These are phyloP conservation scores for Yamadazyma triangularis DNA, from an alignment of 1,139 yeast genomes.

Conservation along the genomic window DNA sequence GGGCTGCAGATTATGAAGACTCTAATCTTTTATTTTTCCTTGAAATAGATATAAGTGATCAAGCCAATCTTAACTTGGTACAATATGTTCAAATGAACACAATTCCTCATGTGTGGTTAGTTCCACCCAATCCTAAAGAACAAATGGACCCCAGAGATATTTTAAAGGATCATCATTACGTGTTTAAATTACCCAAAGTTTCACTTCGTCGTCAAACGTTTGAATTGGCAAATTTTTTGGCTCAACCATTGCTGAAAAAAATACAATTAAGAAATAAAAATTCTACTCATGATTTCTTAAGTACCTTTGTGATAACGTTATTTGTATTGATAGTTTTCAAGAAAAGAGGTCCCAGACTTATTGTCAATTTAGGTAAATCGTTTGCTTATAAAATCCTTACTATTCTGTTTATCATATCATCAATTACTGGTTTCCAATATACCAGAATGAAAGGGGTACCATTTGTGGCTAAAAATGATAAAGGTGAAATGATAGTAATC, in stretches of 20 bases:
- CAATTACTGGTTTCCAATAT: slow-evolving; percentile 61
- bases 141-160: slow-evolving; percentile 21
- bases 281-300: slow-evolving; percentile 36
- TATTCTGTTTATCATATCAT: slow-evolving; percentile 38
- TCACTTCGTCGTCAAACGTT: slow-evolving; percentile 27
- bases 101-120: slow-evolving; percentile 63
- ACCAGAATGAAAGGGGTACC: slow-evolving; percentile 58
- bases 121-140: slow-evolving; percentile 44
- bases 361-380: slow-evolving; percentile 28
- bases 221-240: slow-evolving; percentile 51
- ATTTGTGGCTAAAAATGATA: slow-evolving; percentile 49
- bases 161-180: slow-evolving; percentile 26
- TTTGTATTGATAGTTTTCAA: slow-evolving; percentile 43
- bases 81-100: slow-evolving; percentile 36
- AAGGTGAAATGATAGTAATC: slow-evolving; percentile 46
- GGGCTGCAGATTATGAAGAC: slow-evolving; percentile 38
- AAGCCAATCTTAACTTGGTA: slow-evolving; percentile 31
- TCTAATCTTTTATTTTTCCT: slow-evolving; percentile 41
- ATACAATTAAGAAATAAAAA: slow-evolving; percentile 41
- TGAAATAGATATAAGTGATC: slow-evolving; percentile 46
- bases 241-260: slow-evolving; percentile 37
- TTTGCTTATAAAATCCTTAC: slow-evolving; percentile 34
- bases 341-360: slow-evolving; percentile 38
- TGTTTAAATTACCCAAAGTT: slow-evolving; percentile 28
- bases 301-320: slow-evolving; percentile 45